A percentile compares a stretch with the other conserved stretches of the same genome.
These are phyloP conservation scores for Didymellaceae sp. DNA, from an alignment of 2,329 filamentous ascomycete species.

Conservation along the genomic window DNA sequence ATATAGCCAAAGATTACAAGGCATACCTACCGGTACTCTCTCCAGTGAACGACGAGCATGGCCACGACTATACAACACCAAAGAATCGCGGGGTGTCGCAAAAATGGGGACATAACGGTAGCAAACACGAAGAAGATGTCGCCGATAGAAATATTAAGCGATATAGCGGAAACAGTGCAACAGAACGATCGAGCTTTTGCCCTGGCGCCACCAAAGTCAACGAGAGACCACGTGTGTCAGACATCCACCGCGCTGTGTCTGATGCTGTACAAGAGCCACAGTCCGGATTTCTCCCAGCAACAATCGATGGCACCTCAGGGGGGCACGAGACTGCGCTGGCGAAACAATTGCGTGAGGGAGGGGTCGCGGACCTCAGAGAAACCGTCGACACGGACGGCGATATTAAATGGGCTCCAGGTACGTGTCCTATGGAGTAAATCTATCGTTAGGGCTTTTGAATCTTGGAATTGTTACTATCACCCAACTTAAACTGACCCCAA, in stretches of 20 bases:
- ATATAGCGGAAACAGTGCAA: no score
- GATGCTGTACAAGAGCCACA: neutral
- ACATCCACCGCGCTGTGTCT: neutral
- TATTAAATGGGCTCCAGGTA: conserved; percentile 50
- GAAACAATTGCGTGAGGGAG: conserved; percentile 27
- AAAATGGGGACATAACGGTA: conserved; percentile 27
- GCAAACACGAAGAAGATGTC: conserved; percentile 62
- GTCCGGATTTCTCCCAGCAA: no score
- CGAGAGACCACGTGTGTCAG: neutral
- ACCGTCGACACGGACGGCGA: conserved; percentile 50
- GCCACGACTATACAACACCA: conserved; percentile 27
- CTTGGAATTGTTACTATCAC: neutral
- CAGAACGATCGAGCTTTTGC: conserved; percentile 12
- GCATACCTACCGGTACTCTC: conserved; percentile 28
- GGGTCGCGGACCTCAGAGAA: conserved; percentile 46
- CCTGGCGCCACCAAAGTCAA: conserved; percentile 11
- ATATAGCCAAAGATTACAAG: conserved; percentile 32
- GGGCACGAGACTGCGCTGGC: conserved; percentile 12
- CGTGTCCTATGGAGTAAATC: neutral
- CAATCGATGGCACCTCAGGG: conserved; percentile 7
- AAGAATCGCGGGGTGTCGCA: no score
- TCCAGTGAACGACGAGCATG: conserved; percentile 13
- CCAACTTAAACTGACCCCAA: conserved; percentile 15
- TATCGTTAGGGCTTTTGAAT: neutral
- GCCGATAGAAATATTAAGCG: conserved; percentile 38